Base-by-base conservation (phyloP, 2,329 filamentous ascomycete genomes). In the Colletotrichum costaricense region DNA sequence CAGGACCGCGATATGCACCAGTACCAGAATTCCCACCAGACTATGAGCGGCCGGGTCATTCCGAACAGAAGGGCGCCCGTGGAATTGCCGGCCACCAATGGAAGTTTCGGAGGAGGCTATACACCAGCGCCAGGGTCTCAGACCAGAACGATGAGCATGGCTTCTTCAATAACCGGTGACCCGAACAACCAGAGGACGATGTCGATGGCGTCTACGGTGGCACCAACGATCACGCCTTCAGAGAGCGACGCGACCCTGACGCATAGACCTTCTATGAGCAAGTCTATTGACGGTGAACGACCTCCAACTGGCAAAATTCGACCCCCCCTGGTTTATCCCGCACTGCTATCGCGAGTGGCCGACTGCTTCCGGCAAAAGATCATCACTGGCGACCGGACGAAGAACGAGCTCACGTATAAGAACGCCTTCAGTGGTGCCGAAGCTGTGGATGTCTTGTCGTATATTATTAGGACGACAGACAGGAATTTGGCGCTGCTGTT, bases 391-490 rank as follows among this genome's bases (percentile, higher is more conserved):
- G 97, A 98, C 79, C 92, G 95, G 75, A 95, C 95, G 76, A 99
- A 99, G 88, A 98, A 99, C 86, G 96, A 96, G 69, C 87, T 99
- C 74, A 95, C 96, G 2, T 99, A 99, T 86, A 97, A 98, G 82
- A 98, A 97, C 83, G 94, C 96, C 3, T 99, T 99, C 81, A 97
- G 95, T 74, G 97, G 97, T 77, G 93, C 94, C 28, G 97, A 99
- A 81, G 96, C 97, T 24, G 97, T 99, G 24, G 97, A 99, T 81
- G 89, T 98, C 72, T 93, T 99, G 76, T 94, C 94, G 1, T 97
- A 97, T 80, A 98, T 99, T 76, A 98, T 99, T 82, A 93, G 97
- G 80, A 99, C 97, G 1, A 98, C 95, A 0, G 97, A 99, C 83
- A 91, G 97, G 72, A 99, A 99, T 81, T 87, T 99, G 74, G 97